phyloP scores from a whole-genome alignment of 164 flowering plant species.

The Vitis labrusca region DNA sequence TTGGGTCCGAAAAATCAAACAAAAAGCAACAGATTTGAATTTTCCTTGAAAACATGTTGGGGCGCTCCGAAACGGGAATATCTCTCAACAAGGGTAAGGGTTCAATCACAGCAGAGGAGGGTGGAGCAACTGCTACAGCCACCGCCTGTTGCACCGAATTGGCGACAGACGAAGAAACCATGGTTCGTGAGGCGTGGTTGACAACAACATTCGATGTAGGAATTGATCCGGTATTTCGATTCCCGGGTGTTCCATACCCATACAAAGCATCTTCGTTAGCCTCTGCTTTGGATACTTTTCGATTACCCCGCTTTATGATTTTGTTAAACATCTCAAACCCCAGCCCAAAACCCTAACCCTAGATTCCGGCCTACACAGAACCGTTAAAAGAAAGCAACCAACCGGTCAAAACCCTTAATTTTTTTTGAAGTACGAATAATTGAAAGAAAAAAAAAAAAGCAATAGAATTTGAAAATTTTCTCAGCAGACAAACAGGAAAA shows the following conservation, averaged over 20 bases:
- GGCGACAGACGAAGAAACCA: too few relatives aligned
- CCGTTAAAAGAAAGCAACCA: too few relatives aligned
- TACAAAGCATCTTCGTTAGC: slow-evolving; percentile 7
- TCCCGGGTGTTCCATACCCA: too few relatives aligned
- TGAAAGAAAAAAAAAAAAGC: too few relatives aligned
- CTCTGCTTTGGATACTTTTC: slow-evolving; percentile 38
- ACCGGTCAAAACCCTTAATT: too few relatives aligned
- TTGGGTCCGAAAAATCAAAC: slow-evolving; percentile 14
- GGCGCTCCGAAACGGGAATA: slow-evolving; percentile 38
- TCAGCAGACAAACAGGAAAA: too few relatives aligned
- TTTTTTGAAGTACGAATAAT: too few relatives aligned
- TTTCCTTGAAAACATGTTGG: slow-evolving; percentile 39
- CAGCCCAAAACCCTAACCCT: too few relatives aligned
- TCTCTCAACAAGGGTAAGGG: slow-evolving; percentile 47
- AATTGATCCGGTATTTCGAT: slow-evolving; percentile 10
- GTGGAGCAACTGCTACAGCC: too few relatives aligned
- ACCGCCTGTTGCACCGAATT: too few relatives aligned
- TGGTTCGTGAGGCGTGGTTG: slow-evolving; percentile 40
- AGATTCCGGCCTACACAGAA: too few relatives aligned
- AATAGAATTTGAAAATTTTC: too few relatives aligned
- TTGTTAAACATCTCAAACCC: slow-evolving; percentile 42
- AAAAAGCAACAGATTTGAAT: slow-evolving; percentile 31
- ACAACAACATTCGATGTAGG: slow-evolving; percentile 37
- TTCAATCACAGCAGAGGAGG: slow-evolving; percentile 28
- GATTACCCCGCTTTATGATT: slow-evolving; percentile 47